Conservation (phyloP, 257 asterid species). For the Ballota nigra region DNA sequence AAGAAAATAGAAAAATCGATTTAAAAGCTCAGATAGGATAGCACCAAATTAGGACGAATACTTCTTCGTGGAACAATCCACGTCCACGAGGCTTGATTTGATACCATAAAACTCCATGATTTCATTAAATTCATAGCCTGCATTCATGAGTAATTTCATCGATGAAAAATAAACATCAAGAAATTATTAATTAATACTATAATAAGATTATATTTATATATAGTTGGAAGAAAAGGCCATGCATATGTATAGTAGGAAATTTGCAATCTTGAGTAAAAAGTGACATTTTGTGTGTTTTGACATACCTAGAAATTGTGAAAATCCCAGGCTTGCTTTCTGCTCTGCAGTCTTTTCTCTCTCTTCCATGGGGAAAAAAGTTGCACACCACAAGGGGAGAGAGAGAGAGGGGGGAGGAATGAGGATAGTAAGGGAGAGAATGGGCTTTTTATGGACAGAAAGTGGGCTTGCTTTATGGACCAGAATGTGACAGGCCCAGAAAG, state of each 20-base stretch:
- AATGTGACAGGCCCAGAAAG: constrained; percentile 62
- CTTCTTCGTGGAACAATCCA: constrained; percentile 11
- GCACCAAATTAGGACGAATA: constrained; percentile 40
- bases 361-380: constrained; percentile 36
- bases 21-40: constrained; percentile 86
- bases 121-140: constrained; percentile 32
- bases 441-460: constrained; percentile 44
- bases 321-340: constrained; percentile 38
- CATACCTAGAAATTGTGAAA: constrained; percentile 48
- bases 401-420: constrained; percentile 22
- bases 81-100: background rate
- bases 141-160: constrained; percentile 8
- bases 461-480: constrained; percentile 57
- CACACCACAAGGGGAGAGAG: constrained; percentile 4
- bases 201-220: background rate
- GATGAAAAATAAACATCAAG: background rate
- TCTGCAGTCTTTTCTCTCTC: constrained; percentile 47
- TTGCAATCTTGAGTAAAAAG: background rate
- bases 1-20: background rate
- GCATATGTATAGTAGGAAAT: background rate
- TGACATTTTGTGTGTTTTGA: background rate
- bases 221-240: background rate
- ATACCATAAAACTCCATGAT: constrained; percentile 9
- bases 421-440: constrained; percentile 32
- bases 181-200: background rate